Evolutionary conservation across 441 rosid species (phyloP), one percentile per base, ranked within the genome.

Genomic region (Croton setiger): DNA sequence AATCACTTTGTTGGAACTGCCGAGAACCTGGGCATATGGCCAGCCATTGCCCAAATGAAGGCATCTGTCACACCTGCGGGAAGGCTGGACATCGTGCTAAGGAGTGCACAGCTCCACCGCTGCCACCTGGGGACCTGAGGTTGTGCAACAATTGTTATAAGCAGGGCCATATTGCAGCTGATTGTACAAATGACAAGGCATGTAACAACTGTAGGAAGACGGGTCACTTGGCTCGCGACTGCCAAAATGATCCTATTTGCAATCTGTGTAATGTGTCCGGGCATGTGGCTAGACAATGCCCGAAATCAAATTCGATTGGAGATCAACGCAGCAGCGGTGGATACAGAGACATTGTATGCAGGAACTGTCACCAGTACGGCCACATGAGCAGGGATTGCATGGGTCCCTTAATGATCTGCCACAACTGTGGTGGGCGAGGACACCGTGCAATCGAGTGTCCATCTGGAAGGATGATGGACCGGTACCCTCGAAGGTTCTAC

Each of bases 11-110:
- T 60, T 90, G 94, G 94, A 90, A 87, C 68, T 90, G 94, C 57
- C 80, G 91, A 53, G 94, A 88, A 66, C 87, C 92, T 20, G 92
- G 94, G 37, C 97, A 90, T 80, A 84, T 84, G 81, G 87, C 92
- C 63, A 80, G 80, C 74, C 76, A 75, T 72, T 91, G 96, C 63
- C 87, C 89, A 8, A 92, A 92, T 44, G 84, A 89, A 79, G 91
- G 91, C 79, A 83, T 89, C 78, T 92, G 94, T 80, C 97, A 92
- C 80, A 86, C 89, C 45, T 89, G 94, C 76, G 96, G 97, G 49
- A 88, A 89, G 81, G 81, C 84, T 27, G 94, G 97, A 43, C 97
- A 90, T 67, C 89, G 83, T 47, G 97, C 94, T 18, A 83, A 87
- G 67, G 91, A 88, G 60, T 90, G 92, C 78, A 78, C 84, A 0